These are phyloP conservation scores for Halocafeteria seosinensis DNA, from an alignment of 108 stramenopile species.

Conservation along the genomic window DNA sequence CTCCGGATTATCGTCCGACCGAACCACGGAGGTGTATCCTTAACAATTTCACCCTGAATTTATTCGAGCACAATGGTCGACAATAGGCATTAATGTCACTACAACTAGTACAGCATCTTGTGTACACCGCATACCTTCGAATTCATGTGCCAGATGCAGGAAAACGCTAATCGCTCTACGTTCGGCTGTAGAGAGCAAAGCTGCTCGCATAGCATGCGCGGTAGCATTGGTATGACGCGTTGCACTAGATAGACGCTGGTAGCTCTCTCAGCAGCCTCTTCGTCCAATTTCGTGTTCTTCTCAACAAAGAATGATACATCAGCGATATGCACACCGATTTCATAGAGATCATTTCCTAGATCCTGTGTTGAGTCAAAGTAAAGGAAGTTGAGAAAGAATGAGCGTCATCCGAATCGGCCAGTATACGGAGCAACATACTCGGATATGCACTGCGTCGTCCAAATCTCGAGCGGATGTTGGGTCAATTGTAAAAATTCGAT, in stretches of 20 bases:
- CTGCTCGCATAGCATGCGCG: slow-evolving; percentile 65
- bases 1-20: slow-evolving; percentile 76
- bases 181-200: slow-evolving; percentile 83
- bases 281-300: slow-evolving; percentile 55
- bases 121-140: no score
- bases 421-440: slow-evolving; percentile 11
- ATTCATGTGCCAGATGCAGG: slow-evolving; percentile 80
- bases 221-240: slow-evolving; percentile 71
- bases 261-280: slow-evolving; percentile 63
- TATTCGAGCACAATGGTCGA: background rate
- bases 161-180: slow-evolving; percentile 77
- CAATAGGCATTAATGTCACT: background rate
- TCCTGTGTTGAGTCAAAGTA: background rate
- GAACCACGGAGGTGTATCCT: slow-evolving; percentile 55
- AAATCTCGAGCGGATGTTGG: slow-evolving; percentile 81
- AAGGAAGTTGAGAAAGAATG: background rate
- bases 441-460: slow-evolving; percentile 79
- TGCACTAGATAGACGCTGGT: slow-evolving; percentile 90
- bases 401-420: background rate
- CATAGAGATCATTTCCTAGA: slow-evolving; percentile 30
- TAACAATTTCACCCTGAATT: slow-evolving; percentile 22
- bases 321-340: slow-evolving; percentile 88
- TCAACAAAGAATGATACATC: slow-evolving; percentile 79
- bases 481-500: slow-evolving; percentile 55
- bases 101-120: no score